phyloP scores from a whole-genome alignment of 352 stramenopile species.

The Plasmopara viticola region DNA sequence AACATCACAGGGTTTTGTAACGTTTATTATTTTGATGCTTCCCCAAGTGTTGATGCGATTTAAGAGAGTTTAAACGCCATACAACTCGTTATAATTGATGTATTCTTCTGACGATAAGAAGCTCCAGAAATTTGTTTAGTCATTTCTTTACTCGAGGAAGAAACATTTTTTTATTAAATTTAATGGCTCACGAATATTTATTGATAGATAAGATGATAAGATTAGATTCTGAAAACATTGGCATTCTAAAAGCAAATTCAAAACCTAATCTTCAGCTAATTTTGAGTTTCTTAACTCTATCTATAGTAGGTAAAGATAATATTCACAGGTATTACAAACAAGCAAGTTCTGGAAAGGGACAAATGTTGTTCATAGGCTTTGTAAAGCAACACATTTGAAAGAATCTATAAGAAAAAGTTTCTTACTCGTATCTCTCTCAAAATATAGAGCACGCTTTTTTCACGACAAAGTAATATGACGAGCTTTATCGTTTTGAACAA shows the following conservation, averaged over 20 bases:
- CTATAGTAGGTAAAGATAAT: not conserved
- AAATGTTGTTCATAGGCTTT: slow-evolving; percentile 9
- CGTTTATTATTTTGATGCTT: too few species aligned
- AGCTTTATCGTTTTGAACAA: too few species aligned
- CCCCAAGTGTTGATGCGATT: too few species aligned
- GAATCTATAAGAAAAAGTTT: too few species aligned
- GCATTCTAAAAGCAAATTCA: not conserved
- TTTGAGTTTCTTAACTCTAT: not conserved
- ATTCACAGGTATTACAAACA: slow-evolving; percentile 7
- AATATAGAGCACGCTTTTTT: too few species aligned
- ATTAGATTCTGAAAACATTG: not conserved
- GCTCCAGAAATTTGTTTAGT: not conserved
- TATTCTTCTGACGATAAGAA: not conserved
- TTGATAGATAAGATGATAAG: not conserved
- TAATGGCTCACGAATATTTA: too few species aligned
- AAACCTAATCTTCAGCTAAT: not conserved
- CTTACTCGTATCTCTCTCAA: too few species aligned
- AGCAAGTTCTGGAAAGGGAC: slow-evolving; percentile 5
- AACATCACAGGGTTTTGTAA: too few species aligned
- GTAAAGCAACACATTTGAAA: slow-evolving; percentile 10
- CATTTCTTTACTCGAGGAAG: not conserved
- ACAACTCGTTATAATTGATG: not conserved
- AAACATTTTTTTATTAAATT: not conserved
- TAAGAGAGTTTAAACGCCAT: too few species aligned
- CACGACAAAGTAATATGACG: too few species aligned